phyloP scores from a whole-genome alignment of 2,329 filamentous ascomycete species.

The Fusarium humuli region DNA sequence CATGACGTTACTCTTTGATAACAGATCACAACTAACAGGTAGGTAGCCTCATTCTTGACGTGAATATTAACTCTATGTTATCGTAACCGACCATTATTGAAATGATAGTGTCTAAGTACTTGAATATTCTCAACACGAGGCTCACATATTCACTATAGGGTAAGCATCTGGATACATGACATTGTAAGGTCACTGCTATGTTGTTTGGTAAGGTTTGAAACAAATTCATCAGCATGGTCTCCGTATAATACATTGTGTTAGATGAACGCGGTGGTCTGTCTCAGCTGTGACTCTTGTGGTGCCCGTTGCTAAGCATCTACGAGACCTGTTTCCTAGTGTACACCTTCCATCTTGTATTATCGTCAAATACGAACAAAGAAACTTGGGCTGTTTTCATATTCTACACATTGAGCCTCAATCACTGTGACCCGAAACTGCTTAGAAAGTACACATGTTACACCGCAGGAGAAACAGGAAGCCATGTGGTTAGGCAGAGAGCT shows the following conservation, averaged over 20 bases:
- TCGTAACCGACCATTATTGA: neutral
- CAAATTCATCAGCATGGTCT: neutral
- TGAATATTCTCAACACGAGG: neutral
- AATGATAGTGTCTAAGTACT: neutral
- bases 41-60: neutral
- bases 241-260: neutral
- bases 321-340: neutral
- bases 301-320: neutral
- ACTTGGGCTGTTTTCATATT: neutral
- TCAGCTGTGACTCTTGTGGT: neutral
- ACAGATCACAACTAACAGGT: neutral
- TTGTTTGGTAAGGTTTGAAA: neutral
- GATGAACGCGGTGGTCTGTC: neutral
- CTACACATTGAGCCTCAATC: neutral
- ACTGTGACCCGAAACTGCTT: neutral
- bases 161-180: neutral
- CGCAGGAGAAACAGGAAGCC: neutral
- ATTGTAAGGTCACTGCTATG: neutral
- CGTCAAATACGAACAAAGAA: neutral
- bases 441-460: neutral
- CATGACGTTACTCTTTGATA: neutral
- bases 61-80: neutral
- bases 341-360: neutral
- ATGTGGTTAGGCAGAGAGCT: neutral
- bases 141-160: neutral